phyloP scores from a whole-genome alignment of 1,284 basidiomycete genomes.

The Erythrobasidium hasegawianum region DNA sequence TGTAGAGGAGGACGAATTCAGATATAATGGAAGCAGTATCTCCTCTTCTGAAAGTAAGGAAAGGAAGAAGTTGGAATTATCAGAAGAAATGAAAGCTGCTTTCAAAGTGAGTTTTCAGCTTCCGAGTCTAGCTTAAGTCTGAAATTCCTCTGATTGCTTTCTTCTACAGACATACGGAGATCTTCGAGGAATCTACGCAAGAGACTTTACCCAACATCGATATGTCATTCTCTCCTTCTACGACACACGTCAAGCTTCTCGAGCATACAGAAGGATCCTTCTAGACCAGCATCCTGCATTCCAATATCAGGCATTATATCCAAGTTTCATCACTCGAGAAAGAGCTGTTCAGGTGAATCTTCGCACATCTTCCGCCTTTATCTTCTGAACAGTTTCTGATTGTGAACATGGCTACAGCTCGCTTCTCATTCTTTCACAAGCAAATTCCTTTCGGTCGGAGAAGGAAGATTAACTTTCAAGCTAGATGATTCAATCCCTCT shows the following conservation, averaged over 20 bases:
- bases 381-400: no score
- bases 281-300: constrained; percentile 16
- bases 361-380: background rate
- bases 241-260: constrained; percentile 12
- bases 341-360: constrained; percentile 15
- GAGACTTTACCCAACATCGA: constrained; percentile 6
- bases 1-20: no score
- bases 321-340: constrained; percentile 13
- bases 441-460: constrained; percentile 22
- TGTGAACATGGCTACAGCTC: no score
- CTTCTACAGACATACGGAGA: constrained; percentile 16
- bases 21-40: no score
- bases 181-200: constrained; percentile 24
- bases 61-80: background rate
- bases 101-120: background rate
- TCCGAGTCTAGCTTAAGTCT: background rate
- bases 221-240: constrained; percentile 20
- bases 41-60: background rate
- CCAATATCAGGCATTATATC: constrained; percentile 5
- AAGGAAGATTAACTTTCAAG: constrained; percentile 26
- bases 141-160: background rate
- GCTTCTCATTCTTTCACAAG: constrained; percentile 11
- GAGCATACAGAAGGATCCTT: background rate
- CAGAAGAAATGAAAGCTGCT: background rate
- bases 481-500: background rate